These are phyloP conservation scores for Apiospora marii DNA, from an alignment of 2,329 filamentous ascomycete genomes.

Conservation along the genomic window DNA sequence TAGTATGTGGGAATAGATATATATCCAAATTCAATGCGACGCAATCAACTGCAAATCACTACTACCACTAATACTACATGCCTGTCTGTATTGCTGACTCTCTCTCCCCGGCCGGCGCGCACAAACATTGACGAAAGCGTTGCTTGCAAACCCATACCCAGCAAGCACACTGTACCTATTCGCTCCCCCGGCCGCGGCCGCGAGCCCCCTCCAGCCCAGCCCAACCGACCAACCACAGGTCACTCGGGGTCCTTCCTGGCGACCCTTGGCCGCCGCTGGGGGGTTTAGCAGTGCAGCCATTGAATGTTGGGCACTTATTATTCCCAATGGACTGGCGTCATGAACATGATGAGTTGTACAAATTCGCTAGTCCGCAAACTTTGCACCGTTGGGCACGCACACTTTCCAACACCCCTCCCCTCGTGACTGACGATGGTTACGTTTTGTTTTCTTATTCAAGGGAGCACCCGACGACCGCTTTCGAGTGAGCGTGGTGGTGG, in stretches of 20 bases:
- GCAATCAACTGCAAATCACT: not conserved
- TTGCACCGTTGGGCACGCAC: conserved; percentile 17
- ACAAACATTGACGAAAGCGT: not conserved
- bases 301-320: conserved; percentile 10
- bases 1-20: not conserved
- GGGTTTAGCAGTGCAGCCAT: not conserved
- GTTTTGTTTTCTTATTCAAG: not conserved
- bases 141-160: not conserved
- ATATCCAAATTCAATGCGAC: conserved; percentile 15
- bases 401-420: conserved; percentile 2
- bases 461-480: not conserved
- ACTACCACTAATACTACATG: not conserved
- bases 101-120: not conserved
- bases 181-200: not conserved
- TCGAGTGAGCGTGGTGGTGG: not conserved
- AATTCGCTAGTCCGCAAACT: conserved; percentile 11
- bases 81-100: not conserved
- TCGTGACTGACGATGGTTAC: conserved; percentile 11
- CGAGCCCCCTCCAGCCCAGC: not conserved
- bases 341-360: conserved; percentile 18
- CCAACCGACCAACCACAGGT: not conserved
- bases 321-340: not conserved
- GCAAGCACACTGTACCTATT: not conserved
- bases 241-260: not conserved
- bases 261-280: not conserved